These are phyloP conservation scores for Athelia psychrophila DNA, from an alignment of 1,284 basidiomycete genomes.

Conservation along the genomic window DNA sequence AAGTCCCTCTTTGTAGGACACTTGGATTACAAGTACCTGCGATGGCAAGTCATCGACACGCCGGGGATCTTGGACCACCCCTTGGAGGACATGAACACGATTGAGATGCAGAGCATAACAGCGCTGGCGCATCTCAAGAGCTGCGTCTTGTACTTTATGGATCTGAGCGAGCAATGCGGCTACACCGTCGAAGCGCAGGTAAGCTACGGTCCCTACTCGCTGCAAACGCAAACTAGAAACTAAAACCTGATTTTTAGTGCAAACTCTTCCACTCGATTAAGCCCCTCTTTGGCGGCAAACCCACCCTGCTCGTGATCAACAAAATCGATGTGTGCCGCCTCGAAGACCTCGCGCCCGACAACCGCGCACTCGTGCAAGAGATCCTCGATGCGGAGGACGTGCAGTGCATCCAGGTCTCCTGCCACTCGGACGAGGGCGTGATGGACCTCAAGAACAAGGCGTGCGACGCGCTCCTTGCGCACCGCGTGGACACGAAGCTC, in stretches of 20 bases:
- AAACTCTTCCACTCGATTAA: constrained; percentile 98
- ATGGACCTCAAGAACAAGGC: constrained; percentile 93
- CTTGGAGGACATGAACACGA: constrained; percentile 98
- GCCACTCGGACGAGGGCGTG: constrained; percentile 93
- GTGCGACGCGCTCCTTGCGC: constrained; percentile 89
- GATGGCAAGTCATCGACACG: constrained; percentile 98
- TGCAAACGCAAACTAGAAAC: constrained; percentile 1
- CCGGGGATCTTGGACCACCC: constrained; percentile 93
- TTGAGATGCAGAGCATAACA: constrained; percentile 98
- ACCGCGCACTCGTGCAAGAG: constrained; percentile 78
- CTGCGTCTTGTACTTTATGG: constrained; percentile 96
- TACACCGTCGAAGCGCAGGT: constrained; percentile 93
- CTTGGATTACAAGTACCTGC: constrained; percentile 95
- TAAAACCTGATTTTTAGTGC: constrained; percentile 51
- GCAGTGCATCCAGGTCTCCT: constrained; percentile 80
- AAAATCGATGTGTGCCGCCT: constrained; percentile 91
- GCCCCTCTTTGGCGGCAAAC: constrained; percentile 91
- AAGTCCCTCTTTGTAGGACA: constrained; percentile 97
- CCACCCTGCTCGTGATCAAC: constrained; percentile 91
- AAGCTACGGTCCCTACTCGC: constrained; percentile 19
- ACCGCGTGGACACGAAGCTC: constrained; percentile 90
- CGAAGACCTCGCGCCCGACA: constrained; percentile 75
- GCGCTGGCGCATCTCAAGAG: constrained; percentile 92
- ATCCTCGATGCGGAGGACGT: constrained; percentile 77
- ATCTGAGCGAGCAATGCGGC: constrained; percentile 94